Conservation (phyloP, 352 stramenopile genomes). For the Globisporangium spinosum region DNA sequence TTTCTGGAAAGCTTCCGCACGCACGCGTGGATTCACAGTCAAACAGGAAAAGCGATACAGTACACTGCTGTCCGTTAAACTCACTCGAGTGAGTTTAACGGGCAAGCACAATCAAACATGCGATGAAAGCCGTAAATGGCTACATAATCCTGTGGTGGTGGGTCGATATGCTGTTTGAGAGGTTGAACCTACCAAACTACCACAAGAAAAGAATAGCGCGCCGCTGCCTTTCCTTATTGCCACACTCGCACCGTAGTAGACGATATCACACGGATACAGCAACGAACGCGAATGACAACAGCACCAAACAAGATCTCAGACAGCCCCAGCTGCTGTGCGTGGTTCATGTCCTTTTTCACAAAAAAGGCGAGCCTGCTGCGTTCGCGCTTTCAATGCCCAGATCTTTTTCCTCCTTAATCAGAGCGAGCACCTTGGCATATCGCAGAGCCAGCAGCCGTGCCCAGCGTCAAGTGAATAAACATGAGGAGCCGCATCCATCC, state of each 20-base stretch:
- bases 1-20: background rate
- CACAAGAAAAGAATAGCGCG: background rate
- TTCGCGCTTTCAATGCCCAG: background rate
- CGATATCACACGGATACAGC: background rate
- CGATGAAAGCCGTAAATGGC: constrained; percentile 3
- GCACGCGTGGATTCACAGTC: background rate
- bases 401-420: background rate
- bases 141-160: constrained; percentile 13
- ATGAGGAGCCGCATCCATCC: background rate
- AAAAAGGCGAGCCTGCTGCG: background rate
- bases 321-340: background rate
- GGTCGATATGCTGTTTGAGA: background rate
- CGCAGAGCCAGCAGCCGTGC: background rate
- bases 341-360: background rate
- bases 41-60: background rate
- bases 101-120: background rate
- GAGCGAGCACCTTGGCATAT: background rate
- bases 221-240: background rate
- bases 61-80: too few species aligned
- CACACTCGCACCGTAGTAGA: background rate
- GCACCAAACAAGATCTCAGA: background rate
- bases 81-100: background rate
- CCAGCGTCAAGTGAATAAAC: background rate
- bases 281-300: background rate
- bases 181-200: background rate